phyloP scores from a whole-genome alignment of 352 stramenopile genomes.

The Phytophthora multivora region DNA sequence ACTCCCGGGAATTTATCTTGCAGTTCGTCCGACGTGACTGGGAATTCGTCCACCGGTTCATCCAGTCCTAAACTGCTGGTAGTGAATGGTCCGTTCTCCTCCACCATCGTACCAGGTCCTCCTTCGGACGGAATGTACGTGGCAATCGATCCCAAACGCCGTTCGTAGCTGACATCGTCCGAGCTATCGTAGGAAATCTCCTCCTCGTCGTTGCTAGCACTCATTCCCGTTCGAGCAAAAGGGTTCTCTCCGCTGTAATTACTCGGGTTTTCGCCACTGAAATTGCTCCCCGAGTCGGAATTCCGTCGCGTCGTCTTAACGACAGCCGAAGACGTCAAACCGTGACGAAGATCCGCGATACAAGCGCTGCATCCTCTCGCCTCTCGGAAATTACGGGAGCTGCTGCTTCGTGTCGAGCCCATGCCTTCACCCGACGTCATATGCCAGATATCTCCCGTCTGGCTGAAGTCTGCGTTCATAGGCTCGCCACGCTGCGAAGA shows the following conservation, averaged over 20 bases:
- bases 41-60: constrained; percentile 37
- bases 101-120: constrained; percentile 23
- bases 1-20: constrained; percentile 42
- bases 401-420: constrained; percentile 12
- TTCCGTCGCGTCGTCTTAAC: constrained; percentile 14
- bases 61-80: constrained; percentile 20
- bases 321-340: constrained; percentile 25
- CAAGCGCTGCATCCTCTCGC: constrained; percentile 40
- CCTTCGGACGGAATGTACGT: constrained; percentile 36
- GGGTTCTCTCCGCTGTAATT: constrained; percentile 21
- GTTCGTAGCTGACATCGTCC: constrained; percentile 39
- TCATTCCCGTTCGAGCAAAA: constrained; percentile 23
- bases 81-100: constrained; percentile 26
- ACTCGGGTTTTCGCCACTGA: constrained; percentile 19
- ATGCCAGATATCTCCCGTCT: constrained; percentile 34
- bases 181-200: constrained; percentile 37
- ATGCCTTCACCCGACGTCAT: constrained; percentile 6
- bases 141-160: constrained; percentile 35
- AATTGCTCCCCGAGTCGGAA: constrained; percentile 20
- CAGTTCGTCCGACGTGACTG: constrained; percentile 33
- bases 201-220: constrained; percentile 30
- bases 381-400: constrained; percentile 17
- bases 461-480: constrained; percentile 26
- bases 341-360: constrained; percentile 38
- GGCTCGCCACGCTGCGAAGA: constrained; percentile 16